Evolutionary conservation across 176 grass and related monocot genomes (phyloP).

Genomic region (Aegilops longissima): DNA sequence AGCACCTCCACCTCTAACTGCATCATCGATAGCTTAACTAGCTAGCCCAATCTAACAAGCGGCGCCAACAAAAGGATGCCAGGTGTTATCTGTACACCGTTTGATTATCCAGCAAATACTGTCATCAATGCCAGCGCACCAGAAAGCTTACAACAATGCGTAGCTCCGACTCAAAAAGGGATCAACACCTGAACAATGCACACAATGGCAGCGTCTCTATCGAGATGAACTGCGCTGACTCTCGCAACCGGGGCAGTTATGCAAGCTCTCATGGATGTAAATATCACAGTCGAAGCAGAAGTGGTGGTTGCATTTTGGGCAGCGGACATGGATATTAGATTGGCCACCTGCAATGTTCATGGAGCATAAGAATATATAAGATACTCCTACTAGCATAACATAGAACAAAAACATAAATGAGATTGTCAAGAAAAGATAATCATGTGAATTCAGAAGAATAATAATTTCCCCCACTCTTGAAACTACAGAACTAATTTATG

Average conservation of each 20-base stretch:
- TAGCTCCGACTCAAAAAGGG: not conserved
- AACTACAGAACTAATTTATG: not conserved
- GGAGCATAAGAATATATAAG: not conserved
- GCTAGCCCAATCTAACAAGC: constrained; percentile 28
- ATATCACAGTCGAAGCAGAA: constrained; percentile 98
- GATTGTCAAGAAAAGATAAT: not conserved
- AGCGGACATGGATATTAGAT: constrained; percentile 59
- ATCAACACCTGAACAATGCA: constrained; percentile 26
- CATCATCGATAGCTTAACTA: constrained; percentile 18
- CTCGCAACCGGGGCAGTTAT: constrained; percentile 97
- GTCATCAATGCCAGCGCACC: not conserved
- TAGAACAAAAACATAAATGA: not conserved
- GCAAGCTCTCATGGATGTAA: constrained; percentile 97
- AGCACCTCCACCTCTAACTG: constrained; percentile 1
- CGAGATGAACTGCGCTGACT: constrained; percentile 44
- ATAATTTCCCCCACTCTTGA: not conserved
- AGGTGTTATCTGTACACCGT: constrained; percentile 25
- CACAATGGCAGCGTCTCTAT: not conserved
- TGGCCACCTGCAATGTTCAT: constrained; percentile 45
- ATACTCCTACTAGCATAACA: not conserved
- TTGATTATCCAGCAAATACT: constrained; percentile 16
- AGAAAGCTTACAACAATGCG: not conserved
- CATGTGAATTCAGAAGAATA: not conserved
- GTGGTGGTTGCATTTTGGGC: constrained; percentile 82
- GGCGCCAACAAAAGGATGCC: constrained; percentile 18